Evolutionary conservation across 768 basidiomycete species (phyloP).

Genomic region (Termitomyces sp.): DNA sequence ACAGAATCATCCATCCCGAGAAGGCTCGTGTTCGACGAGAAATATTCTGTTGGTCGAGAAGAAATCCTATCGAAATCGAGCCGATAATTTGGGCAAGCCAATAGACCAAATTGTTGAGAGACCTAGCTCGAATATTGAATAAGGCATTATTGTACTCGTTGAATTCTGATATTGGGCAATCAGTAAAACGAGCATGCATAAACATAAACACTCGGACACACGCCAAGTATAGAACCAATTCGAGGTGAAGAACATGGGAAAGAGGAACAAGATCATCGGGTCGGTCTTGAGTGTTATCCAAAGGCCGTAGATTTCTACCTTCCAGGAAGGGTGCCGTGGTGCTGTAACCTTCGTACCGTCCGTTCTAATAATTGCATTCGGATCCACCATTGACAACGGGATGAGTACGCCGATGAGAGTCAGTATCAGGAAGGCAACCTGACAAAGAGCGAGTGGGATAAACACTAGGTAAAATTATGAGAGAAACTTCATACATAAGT

Average conservation of each 20-base stretch:
- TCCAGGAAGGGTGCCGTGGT: conserved; percentile 72
- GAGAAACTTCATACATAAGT: conserved; percentile 54
- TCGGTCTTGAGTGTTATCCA: conserved; percentile 65
- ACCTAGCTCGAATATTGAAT: conserved; percentile 75
- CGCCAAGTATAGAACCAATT: conserved; percentile 90
- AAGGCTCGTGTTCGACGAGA: conserved; percentile 68
- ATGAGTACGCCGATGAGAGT: conserved; percentile 63
- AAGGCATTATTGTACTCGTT: conserved; percentile 76
- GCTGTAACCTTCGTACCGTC: conserved; percentile 66
- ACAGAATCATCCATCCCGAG: conserved; percentile 56
- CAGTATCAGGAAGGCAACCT: conserved; percentile 75
- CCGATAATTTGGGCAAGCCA: conserved; percentile 79
- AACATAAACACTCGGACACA: conserved; percentile 25
- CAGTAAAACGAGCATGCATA: not conserved
- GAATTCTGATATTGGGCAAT: conserved; percentile 43
- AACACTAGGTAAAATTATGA: not conserved
- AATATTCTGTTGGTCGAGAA: conserved; percentile 55
- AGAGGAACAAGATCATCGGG: conserved; percentile 65
- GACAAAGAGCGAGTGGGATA: not conserved
- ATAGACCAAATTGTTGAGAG: conserved; percentile 74
- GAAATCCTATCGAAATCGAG: conserved; percentile 60
- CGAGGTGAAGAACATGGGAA: conserved; percentile 82
- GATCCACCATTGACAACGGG: conserved; percentile 68
- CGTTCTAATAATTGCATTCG: conserved; percentile 64
- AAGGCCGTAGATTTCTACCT: conserved; percentile 63